phyloP scores from a whole-genome alignment of 2,329 filamentous ascomycete genomes.

The Xylaria multiplex region DNA sequence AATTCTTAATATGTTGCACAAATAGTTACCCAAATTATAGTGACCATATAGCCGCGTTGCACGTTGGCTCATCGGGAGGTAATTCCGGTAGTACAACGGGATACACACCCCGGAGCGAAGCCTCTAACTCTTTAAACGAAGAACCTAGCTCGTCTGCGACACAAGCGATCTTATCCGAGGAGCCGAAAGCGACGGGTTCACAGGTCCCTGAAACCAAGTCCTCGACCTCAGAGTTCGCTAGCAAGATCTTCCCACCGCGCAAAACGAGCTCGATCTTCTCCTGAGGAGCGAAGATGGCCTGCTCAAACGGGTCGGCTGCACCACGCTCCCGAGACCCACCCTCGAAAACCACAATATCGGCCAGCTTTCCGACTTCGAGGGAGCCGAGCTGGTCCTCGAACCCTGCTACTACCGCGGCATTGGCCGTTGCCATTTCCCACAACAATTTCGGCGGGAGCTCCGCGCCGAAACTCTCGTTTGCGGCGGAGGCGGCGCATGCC shows the following conservation, averaged over 20 bases:
- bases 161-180: slow-evolving; percentile 38
- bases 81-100: slow-evolving; percentile 52
- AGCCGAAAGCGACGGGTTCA: slow-evolving; percentile 38
- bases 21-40: background rate
- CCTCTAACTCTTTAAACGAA: slow-evolving; percentile 39
- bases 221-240: slow-evolving; percentile 35
- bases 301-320: slow-evolving; percentile 32
- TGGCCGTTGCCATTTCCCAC: slow-evolving; percentile 55
- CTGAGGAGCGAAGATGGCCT: slow-evolving; percentile 40
- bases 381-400: slow-evolving; percentile 54
- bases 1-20: background rate
- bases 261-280: slow-evolving; percentile 45
- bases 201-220: slow-evolving; percentile 33
- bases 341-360: slow-evolving; percentile 57
- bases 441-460: slow-evolving; percentile 39
- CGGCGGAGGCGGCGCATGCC: slow-evolving; percentile 35
- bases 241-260: slow-evolving; percentile 42
- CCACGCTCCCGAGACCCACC: slow-evolving; percentile 7
- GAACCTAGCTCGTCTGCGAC: slow-evolving; percentile 42
- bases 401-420: slow-evolving; percentile 54
- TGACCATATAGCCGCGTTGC: slow-evolving; percentile 25
- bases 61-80: slow-evolving; percentile 51
- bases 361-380: slow-evolving; percentile 54
- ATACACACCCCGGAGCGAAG: slow-evolving; percentile 41
- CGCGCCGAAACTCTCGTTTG: slow-evolving; percentile 31